Conservation (phyloP, 768 basidiomycete species). For the Leccinum longicurvipes region DNA sequence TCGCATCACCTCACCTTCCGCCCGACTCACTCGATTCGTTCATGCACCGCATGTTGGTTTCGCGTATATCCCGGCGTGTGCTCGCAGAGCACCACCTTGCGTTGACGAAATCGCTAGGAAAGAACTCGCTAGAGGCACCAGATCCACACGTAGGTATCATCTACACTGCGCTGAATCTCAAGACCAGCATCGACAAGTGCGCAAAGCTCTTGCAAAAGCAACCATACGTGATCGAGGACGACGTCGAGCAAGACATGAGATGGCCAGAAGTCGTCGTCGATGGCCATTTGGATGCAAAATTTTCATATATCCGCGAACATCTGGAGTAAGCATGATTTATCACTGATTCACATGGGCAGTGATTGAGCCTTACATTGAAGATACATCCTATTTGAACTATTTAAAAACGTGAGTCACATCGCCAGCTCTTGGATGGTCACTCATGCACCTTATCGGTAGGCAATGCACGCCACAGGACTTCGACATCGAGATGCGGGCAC, state of each 20-base stretch:
- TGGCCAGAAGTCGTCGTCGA: conserved; percentile 72
- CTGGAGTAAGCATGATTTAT: conserved; percentile 55
- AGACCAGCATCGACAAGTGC: conserved; percentile 70
- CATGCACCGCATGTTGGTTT: conserved; percentile 89
- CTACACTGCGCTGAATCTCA: conserved; percentile 68
- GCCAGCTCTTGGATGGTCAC: background rate
- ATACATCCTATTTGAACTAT: conserved; percentile 84
- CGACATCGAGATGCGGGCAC: conserved; percentile 42
- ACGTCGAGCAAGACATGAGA: conserved; percentile 29
- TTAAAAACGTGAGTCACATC: conserved; percentile 71
- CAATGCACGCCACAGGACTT: conserved; percentile 65
- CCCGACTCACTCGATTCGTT: conserved; percentile 82
- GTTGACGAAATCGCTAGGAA: conserved; percentile 56
- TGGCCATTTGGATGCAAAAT: conserved; percentile 65
- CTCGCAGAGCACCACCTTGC: conserved; percentile 88
- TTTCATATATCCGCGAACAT: conserved; percentile 85
- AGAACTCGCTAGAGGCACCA: conserved; percentile 31
- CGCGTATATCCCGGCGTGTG: conserved; percentile 85
- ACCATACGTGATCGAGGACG: conserved; percentile 43
- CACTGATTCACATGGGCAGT: background rate
- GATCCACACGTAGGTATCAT: conserved; percentile 83
- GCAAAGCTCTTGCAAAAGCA: conserved; percentile 50
- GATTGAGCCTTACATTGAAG: conserved; percentile 32
- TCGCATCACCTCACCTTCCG: conserved; percentile 75
- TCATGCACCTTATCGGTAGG: conserved; percentile 36